Conservation (phyloP, 1,139 yeast genomes). For the Kodamaea sp. region DNA sequence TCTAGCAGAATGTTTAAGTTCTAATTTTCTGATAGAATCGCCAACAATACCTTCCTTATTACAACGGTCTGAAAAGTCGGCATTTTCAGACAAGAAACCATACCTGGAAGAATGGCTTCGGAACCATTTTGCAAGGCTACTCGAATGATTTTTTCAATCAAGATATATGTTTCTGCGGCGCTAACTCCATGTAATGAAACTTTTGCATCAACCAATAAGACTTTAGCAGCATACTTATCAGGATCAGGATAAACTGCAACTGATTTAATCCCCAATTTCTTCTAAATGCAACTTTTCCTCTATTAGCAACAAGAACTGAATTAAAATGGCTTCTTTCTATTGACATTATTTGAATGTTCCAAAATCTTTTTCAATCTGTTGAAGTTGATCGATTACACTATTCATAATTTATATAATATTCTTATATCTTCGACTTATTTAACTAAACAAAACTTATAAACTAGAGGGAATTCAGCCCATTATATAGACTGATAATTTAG, state of each 20-base stretch:
- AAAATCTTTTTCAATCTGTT: slow-evolving; percentile 83
- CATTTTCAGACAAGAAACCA: slow-evolving; percentile 94
- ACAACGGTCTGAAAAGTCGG: slow-evolving; percentile 90
- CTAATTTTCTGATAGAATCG: slow-evolving; percentile 83
- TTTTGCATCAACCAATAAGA: slow-evolving; percentile 73
- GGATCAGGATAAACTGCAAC: slow-evolving; percentile 90
- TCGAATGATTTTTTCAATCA: slow-evolving; percentile 74
- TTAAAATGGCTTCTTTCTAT: slow-evolving; percentile 61
- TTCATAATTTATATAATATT: no score
- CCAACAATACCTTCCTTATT: slow-evolving; percentile 80
- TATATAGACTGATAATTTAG: no score
- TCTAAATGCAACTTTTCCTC: slow-evolving; percentile 98
- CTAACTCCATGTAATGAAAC: slow-evolving; percentile 75
- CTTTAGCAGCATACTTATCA: slow-evolving; percentile 87
- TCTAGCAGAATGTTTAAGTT: slow-evolving; percentile 94
- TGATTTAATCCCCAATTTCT: slow-evolving; percentile 69
- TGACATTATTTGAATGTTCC: slow-evolving; percentile 29
- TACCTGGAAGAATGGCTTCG: slow-evolving; percentile 93
- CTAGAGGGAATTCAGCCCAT: no score
- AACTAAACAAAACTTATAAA: no score
- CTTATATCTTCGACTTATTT: no score
- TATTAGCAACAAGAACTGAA: slow-evolving; percentile 86
- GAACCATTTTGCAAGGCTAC: slow-evolving; percentile 84
- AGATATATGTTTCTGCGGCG: slow-evolving; percentile 87
- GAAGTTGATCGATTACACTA: no score